Conservation (phyloP, 768 basidiomycete species). For the Lactarius indigo region DNA sequence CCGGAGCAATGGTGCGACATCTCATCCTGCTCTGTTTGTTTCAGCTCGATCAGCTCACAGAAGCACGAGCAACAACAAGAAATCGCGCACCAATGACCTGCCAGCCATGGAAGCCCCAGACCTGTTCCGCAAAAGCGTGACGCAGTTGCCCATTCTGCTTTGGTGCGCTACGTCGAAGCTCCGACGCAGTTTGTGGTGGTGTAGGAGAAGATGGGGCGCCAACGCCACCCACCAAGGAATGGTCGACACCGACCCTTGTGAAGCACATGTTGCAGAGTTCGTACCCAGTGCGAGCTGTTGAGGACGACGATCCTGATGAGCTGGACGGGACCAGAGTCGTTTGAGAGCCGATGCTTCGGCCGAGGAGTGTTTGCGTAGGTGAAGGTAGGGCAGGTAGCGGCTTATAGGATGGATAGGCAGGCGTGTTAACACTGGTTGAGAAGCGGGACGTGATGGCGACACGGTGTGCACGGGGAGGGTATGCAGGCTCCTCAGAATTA, state of each 20-base stretch:
- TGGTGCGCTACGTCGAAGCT: constrained; percentile 61
- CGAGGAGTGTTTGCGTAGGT: constrained; percentile 11
- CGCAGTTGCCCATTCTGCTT: constrained; percentile 70
- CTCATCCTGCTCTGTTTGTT: constrained; percentile 67
- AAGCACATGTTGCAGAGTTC: constrained; percentile 85
- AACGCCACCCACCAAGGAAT: constrained; percentile 53
- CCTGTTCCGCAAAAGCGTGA: constrained; percentile 83
- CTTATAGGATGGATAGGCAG: constrained; percentile 32
- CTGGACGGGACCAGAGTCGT: constrained; percentile 23
- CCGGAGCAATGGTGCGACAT: constrained; percentile 69
- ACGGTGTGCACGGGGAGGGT: constrained; percentile 19
- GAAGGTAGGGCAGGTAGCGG: constrained; percentile 45
- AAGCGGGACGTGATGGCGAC: background rate
- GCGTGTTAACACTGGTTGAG: constrained; percentile 2
- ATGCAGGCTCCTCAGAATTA: background rate
- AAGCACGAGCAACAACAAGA: constrained; percentile 6
- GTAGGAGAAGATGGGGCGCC: constrained; percentile 46
- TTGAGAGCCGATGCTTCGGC: constrained; percentile 16
- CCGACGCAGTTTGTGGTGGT: constrained; percentile 33
- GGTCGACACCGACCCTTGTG: constrained; percentile 70
- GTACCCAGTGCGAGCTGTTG: constrained; percentile 47
- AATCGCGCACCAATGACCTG: constrained; percentile 73
- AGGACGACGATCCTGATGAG: constrained; percentile 21
- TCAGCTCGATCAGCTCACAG: background rate
- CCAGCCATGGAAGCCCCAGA: constrained; percentile 84